A percentile compares a stretch with the other conserved stretches of the same genome.
phyloP scores from a whole-genome alignment of 1,139 yeast genomes.

The Pichia sp. region DNA sequence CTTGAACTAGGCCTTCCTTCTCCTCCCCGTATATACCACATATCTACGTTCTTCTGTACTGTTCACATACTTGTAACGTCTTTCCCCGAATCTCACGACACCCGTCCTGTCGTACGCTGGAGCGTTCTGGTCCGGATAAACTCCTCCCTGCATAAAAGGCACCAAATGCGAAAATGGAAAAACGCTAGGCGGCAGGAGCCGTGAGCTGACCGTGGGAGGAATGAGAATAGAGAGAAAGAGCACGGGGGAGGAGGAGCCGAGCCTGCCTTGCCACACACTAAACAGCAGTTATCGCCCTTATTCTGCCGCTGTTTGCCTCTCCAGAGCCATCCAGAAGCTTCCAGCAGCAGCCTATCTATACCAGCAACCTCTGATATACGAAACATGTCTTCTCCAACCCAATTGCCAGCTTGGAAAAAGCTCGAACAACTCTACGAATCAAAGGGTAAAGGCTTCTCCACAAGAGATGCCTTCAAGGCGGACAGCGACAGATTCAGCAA shows the following conservation, averaged over 20 bases:
- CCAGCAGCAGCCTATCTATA: not conserved
- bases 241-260: too few relatives aligned
- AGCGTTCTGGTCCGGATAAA: constrained; percentile 1
- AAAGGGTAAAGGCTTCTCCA: constrained; percentile 64
- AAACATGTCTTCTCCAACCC: constrained; percentile 44
- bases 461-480: constrained; percentile 68
- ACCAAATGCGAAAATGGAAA: not conserved
- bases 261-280: too few relatives aligned
- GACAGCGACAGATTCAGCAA: constrained; percentile 75
- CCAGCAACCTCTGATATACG: not conserved
- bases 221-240: not conserved
- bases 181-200: not conserved
- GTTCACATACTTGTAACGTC: not conserved
- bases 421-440: constrained; percentile 67
- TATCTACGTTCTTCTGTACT: not conserved
- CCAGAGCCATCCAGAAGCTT: not conserved
- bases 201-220: not conserved
- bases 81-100: not conserved
- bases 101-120: not conserved
- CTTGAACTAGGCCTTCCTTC: not conserved
- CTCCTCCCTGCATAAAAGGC: not conserved
- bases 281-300: too few relatives aligned
- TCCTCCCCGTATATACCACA: not conserved
- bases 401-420: constrained; percentile 79
- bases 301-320: too few relatives aligned